Evolutionary conservation across 345 rosid species (phyloP), one percentile per base, ranked within the genome.

Genomic region (Balakata baccata): DNA sequence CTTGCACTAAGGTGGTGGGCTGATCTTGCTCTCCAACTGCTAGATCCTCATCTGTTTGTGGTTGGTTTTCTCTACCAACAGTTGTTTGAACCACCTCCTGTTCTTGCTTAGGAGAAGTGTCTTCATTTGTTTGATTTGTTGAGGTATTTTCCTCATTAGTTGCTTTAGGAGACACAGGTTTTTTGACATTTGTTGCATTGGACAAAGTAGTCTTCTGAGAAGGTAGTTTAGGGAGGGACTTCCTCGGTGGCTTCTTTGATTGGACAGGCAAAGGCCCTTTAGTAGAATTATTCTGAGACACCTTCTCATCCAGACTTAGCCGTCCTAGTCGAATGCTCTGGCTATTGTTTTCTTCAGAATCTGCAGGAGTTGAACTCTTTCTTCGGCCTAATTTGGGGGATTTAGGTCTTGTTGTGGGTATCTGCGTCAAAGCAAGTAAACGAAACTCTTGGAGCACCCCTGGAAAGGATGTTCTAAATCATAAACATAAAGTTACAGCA

Each of bases 301-400:
- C 75, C 78, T 79, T 84, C 84, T 83, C 93, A 58, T 93, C 98
- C 72, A 96, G 82, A 86, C 99, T 93, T 61, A 89, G 76, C 62
- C 96, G 86, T 49, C 82, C 81, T 5, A 53, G 10, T 74, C 60
- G 83, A 60, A 68, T 75, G 63, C 72, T 82, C 62, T 72, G 83
- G 51, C 65, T 73, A 64, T 64, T 76, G 70, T 79, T 83, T 81
- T 78, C 92, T 80, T 87, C 92, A 34, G 87, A 63, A 39, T 90
- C 96, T 7, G 60, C 75, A 23, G 78, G 54, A 25, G 78, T 66
- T 8, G 84, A 71, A 78, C 77, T 81, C 87, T 96, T 96, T 78
- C 72, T 96, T 68, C 99, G 75, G 51, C 99, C 99, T 25, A 96
- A 92, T 79, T 93, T 96, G 14, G 99, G 99, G 82, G 99, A 96